A percentile compares a stretch with the other conserved stretches of the same genome.
phyloP scores from a whole-genome alignment of 2,329 filamentous ascomycete species.

The Coniochaeta hoffmannii region DNA sequence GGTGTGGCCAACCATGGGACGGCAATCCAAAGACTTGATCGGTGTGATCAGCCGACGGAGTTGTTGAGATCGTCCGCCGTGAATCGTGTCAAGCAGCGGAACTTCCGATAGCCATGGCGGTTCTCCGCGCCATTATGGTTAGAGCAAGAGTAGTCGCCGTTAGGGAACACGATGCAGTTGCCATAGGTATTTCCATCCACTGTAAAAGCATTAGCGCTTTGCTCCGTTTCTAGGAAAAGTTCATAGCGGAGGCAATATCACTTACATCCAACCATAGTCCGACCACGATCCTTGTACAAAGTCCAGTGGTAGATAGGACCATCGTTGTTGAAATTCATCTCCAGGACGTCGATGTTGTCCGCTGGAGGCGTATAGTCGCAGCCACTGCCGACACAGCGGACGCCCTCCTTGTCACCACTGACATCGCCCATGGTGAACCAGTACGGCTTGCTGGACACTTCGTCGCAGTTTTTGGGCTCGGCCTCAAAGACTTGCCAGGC shows the following conservation, averaged over 20 bases:
- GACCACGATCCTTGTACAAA: neutral
- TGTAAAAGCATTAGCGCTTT: neutral
- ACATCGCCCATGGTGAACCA: neutral
- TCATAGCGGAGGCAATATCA: neutral
- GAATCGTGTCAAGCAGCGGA: neutral
- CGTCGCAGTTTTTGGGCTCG: neutral
- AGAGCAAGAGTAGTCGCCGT: neutral
- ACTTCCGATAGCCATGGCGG: neutral
- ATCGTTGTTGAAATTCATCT: neutral
- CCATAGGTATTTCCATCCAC: neutral
- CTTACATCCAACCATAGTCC: neutral
- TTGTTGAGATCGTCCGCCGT: neutral
- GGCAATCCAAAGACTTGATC: neutral
- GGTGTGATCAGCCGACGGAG: neutral
- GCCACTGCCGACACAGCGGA: neutral
- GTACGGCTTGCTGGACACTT: neutral
- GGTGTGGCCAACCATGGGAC: no score
- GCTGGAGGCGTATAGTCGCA: neutral
- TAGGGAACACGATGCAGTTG: neutral
- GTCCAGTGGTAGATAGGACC: neutral
- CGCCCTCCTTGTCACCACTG: neutral
- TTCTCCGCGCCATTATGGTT: neutral
- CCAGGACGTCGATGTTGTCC: neutral
- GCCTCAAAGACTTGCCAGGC: neutral
- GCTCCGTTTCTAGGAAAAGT: no score